Percentiles rank a stretch among this genome's conserved stretches.
These are phyloP conservation scores for Talaromyces sp. DNA, from an alignment of 2,329 filamentous ascomycete species.

Conservation along the genomic window DNA sequence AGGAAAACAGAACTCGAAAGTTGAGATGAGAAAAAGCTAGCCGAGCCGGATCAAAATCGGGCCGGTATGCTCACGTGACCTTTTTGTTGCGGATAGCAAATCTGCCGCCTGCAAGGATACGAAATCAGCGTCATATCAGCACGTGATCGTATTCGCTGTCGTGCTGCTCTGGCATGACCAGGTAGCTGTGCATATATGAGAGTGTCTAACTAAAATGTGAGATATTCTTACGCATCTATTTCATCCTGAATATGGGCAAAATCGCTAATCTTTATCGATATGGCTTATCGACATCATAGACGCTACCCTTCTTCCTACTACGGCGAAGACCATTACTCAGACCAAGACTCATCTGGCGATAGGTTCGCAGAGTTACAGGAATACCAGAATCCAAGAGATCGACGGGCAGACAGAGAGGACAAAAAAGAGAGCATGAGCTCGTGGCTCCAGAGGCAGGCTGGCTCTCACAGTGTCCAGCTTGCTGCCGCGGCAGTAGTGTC, in stretches of 20 bases:
- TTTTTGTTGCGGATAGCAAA: background rate
- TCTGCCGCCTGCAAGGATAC: background rate
- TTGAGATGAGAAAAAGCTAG: constrained; percentile 1
- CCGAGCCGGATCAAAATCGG: constrained; percentile 15
- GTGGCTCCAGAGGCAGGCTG: constrained; percentile 41
- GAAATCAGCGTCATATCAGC: constrained; percentile 5
- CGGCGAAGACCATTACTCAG: constrained; percentile 5
- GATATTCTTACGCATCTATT: background rate
- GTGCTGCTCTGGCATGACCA: constrained; percentile 6
- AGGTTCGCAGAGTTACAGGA: background rate
- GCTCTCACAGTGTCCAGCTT: constrained; percentile 40
- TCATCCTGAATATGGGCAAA: constrained; percentile 1
- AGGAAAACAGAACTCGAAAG: background rate
- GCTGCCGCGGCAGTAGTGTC: constrained; percentile 40
- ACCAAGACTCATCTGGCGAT: constrained; percentile 11
- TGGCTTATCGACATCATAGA: constrained; percentile 11
- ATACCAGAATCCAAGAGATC: background rate
- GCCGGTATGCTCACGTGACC: constrained; percentile 6
- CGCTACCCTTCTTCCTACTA: background rate
- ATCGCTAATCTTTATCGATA: background rate
- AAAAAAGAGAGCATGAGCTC: constrained; percentile 33
- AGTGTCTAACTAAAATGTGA: background rate
- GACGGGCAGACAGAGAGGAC: background rate
- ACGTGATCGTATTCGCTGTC: constrained; percentile 11
- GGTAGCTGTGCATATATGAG: background rate